Conservation (phyloP, 495 filamentous ascomycete species). For the Xylaria flabelliformis region DNA sequence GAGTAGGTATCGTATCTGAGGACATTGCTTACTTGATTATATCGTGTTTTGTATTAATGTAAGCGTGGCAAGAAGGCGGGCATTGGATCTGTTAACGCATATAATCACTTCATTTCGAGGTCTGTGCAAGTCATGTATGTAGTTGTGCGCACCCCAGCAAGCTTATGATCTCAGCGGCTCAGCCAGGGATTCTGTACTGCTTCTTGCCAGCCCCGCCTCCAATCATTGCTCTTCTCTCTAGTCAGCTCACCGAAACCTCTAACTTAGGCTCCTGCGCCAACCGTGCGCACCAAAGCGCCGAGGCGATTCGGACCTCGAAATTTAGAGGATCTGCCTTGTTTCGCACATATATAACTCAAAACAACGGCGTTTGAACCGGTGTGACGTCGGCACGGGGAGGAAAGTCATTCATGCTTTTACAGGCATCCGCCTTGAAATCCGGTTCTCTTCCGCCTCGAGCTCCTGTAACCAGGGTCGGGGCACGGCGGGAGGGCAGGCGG, state of each 20-base stretch:
- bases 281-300: neutral
- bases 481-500: neutral
- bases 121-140: neutral
- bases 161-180: conserved; percentile 16
- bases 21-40: neutral
- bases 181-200: neutral
- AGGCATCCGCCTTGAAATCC: neutral
- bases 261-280: conserved; percentile 4
- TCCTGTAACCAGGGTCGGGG: neutral
- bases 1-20: neutral
- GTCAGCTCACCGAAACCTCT: conserved; percentile 21
- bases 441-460: neutral
- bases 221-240: conserved; percentile 4
- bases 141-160: neutral
- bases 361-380: neutral
- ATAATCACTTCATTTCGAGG: neutral
- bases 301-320: conserved; percentile 2
- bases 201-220: conserved; percentile 13
- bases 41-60: neutral
- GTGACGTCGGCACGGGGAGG: conserved; percentile 1
- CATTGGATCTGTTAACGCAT: neutral
- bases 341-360: conserved; percentile 1
- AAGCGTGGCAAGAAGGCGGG: neutral
- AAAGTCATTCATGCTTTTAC: neutral
- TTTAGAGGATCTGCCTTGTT: conserved; percentile 13